phyloP scores from a whole-genome alignment of 164 flowering plant genomes.

The Vitis rotundifolia region DNA sequence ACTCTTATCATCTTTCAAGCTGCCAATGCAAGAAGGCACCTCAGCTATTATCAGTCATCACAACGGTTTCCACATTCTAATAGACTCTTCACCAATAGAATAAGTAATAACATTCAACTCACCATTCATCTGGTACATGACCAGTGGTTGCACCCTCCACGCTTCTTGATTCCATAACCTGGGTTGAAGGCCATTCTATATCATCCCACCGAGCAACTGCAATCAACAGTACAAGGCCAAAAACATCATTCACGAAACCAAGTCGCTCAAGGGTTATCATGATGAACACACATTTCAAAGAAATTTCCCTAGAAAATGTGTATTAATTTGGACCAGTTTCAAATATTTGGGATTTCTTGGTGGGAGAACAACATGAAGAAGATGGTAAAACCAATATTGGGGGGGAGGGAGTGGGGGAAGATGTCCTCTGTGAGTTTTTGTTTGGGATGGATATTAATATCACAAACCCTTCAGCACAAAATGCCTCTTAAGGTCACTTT shows the following conservation, averaged over 20 bases:
- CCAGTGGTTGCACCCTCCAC: constrained; percentile 50
- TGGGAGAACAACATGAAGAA: too few relatives aligned
- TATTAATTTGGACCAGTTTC: too few relatives aligned
- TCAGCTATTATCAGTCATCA: not conserved
- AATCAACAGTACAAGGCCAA: constrained; percentile 7
- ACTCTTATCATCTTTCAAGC: not conserved
- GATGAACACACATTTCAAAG: not conserved
- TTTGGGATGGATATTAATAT: too few relatives aligned
- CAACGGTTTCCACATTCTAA: not conserved
- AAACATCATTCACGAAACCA: not conserved
- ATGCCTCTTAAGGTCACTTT: too few relatives aligned
- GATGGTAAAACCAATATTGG: too few relatives aligned
- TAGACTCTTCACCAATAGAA: not conserved
- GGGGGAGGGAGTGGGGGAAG: too few relatives aligned
- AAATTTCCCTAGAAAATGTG: not conserved
- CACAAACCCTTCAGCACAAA: too few relatives aligned
- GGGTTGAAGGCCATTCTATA: constrained; percentile 30
- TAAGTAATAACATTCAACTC: constrained; percentile 16
- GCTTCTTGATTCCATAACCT: constrained; percentile 10
- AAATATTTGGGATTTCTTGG: too few relatives aligned
- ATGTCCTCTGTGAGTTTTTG: too few relatives aligned
- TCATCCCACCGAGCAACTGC: constrained; percentile 84
- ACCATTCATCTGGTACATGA: constrained; percentile 86
- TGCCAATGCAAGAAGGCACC: not conserved
- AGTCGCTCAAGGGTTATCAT: not conserved